A percentile compares a stretch with the other conserved stretches of the same genome.
phyloP scores from a whole-genome alignment of 1,139 yeast species.

The Taphrina betulina region DNA sequence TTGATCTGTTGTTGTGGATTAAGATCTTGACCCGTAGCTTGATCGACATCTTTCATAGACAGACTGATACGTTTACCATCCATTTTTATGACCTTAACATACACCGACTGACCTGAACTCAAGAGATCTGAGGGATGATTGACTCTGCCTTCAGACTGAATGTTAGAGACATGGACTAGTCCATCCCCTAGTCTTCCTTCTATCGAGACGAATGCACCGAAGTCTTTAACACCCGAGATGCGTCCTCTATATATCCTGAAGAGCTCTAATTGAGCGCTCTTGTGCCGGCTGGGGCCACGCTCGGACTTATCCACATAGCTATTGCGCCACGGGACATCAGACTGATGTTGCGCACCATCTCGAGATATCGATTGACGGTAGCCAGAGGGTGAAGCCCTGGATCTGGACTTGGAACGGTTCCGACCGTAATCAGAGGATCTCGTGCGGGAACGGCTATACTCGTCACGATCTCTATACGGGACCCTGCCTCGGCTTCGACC shows the following conservation, averaged over 20 bases:
- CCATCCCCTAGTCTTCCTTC: slow-evolving; percentile 54
- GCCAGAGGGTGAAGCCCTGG: not conserved
- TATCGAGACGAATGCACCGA: slow-evolving; percentile 74
- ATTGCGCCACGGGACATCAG: not conserved
- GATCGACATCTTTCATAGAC: slow-evolving; percentile 75
- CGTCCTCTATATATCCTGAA: slow-evolving; percentile 59
- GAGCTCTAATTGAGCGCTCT: slow-evolving; percentile 46
- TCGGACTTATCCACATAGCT: not conserved
- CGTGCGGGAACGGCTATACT: not conserved
- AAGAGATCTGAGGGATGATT: slow-evolving; percentile 62
- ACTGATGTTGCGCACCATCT: not conserved
- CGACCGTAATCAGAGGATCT: not conserved
- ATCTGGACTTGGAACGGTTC: not conserved
- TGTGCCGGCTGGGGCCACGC: slow-evolving; percentile 2
- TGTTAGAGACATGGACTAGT: slow-evolving; percentile 73
- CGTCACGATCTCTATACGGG: too few species aligned
- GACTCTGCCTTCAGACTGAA: slow-evolving; percentile 53
- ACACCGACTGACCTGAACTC: slow-evolving; percentile 60
- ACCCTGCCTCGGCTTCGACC: slow-evolving; percentile 1
- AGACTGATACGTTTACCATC: slow-evolving; percentile 54
- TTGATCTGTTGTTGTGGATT: slow-evolving; percentile 35
- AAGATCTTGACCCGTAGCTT: slow-evolving; percentile 57
- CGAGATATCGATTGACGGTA: not conserved
- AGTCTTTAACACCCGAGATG: slow-evolving; percentile 60
- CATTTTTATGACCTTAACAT: slow-evolving; percentile 57